Evolutionary conservation across 2,329 filamentous ascomycete species (phyloP), one percentile per base, ranked within the genome.

Genomic region (Ceratocystis huliohia): DNA sequence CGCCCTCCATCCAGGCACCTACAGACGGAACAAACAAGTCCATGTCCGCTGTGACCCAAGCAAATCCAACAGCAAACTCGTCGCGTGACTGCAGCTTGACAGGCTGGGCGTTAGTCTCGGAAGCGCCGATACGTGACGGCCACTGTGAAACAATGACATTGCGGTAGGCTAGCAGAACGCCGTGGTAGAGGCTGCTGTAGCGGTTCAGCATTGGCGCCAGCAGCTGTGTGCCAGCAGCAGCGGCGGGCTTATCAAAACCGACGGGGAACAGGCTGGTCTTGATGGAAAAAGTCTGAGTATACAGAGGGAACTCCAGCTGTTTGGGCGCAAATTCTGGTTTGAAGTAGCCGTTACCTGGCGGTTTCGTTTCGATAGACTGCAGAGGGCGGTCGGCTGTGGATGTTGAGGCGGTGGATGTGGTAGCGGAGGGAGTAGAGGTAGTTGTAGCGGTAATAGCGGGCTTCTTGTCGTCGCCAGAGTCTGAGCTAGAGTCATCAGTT

Each of bases 31-130:
- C 83, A 74, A 96, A 95, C 20, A 97, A 78, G 57, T 95, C 80
- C 69, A 96, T 88, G 25, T 95, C 91, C 0, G 88, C 91, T 0
- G 91, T 96, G 25, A 96, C 83, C 87, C 93, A 97, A 61, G 89
- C 84, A 73, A 89, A 96, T 25, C 87, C 87, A 28, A 91, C 89
- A 6, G 88, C 90, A 73, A 92, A 95, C 76, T 97, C 94, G 76
- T 89, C 86, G 50, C 89, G 77, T 4, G 82, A 82, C 61, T 80
- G 73, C 2, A 79, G 72, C 3, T 82, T 74, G 10, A 76, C 71
- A 15, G 75, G 74, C 0, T 77, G 75, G 25, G 78, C 78, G 45
- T 84, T 80, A 17, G 80, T 78, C 4, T 77, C 74, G 1, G 80
- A 80, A 25, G 78, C 77, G 46, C 77, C 76, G 7, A 74, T 72